phyloP scores from a whole-genome alignment of 768 basidiomycete species.

The Infundibulicybe gibba region DNA sequence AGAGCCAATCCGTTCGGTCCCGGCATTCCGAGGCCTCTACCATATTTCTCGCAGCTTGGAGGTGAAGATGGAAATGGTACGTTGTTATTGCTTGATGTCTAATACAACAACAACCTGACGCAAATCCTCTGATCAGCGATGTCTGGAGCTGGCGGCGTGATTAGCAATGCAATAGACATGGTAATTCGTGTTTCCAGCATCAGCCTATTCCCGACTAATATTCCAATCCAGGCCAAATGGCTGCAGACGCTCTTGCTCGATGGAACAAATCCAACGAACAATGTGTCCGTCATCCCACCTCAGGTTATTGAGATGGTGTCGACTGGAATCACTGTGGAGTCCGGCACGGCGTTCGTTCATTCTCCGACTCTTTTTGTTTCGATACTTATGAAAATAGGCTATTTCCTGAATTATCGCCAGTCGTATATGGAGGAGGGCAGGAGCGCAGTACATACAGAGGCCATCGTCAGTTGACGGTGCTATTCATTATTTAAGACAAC shows the following conservation, averaged over 20 bases:
- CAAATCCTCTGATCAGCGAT: not conserved
- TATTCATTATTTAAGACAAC: too few species aligned
- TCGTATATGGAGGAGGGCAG: conserved; percentile 21
- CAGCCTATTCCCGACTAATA: not conserved
- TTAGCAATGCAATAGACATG: conserved; percentile 21
- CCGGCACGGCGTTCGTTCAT: conserved; percentile 12
- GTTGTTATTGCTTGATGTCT: not conserved
- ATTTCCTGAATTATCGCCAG: conserved; percentile 19
- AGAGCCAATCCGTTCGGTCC: conserved; percentile 7
- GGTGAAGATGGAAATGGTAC: conserved; percentile 21
- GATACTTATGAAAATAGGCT: conserved; percentile 2
- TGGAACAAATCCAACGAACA: conserved; percentile 17
- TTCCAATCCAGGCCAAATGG: conserved; percentile 19
- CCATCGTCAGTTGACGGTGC: conserved; percentile 13
- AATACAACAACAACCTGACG: too few species aligned
- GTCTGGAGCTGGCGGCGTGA: conserved; percentile 25
- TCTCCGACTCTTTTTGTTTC: not conserved
- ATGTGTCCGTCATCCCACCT: conserved; percentile 18
- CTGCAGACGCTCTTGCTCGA: conserved; percentile 21
- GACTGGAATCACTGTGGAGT: conserved; percentile 15
- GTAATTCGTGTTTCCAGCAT: conserved; percentile 7
- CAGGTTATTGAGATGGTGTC: conserved; percentile 17
- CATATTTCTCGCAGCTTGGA: conserved; percentile 14
- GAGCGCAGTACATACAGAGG: conserved; percentile 17
- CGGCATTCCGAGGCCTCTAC: conserved; percentile 8